Evolutionary conservation across 192 early-diverging fungal genomes (phyloP).

Genomic region (Coemansia sp.): DNA sequence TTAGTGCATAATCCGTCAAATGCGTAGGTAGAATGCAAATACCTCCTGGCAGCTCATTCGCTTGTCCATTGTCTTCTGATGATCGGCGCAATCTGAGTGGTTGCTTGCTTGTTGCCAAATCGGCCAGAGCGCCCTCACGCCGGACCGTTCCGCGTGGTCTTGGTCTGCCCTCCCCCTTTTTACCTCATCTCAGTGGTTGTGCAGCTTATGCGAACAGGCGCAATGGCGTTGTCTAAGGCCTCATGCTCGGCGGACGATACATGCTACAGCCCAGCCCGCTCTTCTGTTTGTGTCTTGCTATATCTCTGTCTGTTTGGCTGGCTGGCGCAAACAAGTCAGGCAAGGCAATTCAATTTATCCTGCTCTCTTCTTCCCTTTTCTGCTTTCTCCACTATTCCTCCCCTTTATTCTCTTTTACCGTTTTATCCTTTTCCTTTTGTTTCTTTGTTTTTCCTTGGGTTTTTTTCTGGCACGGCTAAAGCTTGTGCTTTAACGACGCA

Average conservation of each 20-base stretch:
- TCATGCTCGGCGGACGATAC: not conserved
- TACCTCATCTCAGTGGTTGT: not conserved
- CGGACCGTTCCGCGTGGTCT: not conserved
- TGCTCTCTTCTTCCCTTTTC: not conserved
- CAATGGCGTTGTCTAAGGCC: no score
- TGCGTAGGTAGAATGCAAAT: no score
- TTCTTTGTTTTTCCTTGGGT: slow-evolving; percentile 7
- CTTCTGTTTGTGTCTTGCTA: not conserved
- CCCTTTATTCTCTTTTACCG: no score
- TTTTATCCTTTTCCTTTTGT: slow-evolving; percentile 15
- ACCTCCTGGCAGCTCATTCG: no score
- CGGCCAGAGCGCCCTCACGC: not conserved
- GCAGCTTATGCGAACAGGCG: no score
- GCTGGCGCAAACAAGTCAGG: not conserved
- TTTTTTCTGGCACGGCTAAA: slow-evolving; percentile 11
- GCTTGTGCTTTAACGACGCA: slow-evolving; percentile 8
- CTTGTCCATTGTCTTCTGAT: no score
- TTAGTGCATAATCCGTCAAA: no score
- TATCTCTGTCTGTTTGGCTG: not conserved
- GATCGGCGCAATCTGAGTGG: not conserved
- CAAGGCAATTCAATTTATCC: not conserved
- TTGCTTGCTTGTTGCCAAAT: not conserved
- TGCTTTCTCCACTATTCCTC: slow-evolving; percentile 9
- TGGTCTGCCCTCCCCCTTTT: no score
- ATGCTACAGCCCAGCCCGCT: not conserved